Base-by-base conservation (phyloP, 495 filamentous ascomycete genomes). In the Thermochaetoides thermophila region DNA sequence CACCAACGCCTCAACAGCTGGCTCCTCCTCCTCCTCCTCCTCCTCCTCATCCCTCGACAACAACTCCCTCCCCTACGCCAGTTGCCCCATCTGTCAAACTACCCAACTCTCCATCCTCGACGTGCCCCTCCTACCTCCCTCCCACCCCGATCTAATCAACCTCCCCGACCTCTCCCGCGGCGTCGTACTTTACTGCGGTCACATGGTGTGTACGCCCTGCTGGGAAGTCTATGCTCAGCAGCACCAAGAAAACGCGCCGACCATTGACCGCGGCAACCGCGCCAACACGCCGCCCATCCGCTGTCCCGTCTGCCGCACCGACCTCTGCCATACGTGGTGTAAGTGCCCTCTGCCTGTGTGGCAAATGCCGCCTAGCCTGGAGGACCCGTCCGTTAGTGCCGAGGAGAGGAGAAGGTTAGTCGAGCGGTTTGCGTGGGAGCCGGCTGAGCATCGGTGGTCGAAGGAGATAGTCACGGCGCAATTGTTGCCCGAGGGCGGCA, bases 171-270 rank as follows among this genome's bases (percentile, higher is more conserved):
- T 34, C 14, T 10, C 13, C 6, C 21, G 3, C 12, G 22, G 31
- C 8, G n/a, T 6, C 2, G 7, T 34, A 3, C 22, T 34, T 11
- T 11, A 12, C 8, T 34, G 31, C 15, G 31, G 31, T 8, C 31
- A 34, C 22, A 34, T 34, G 31, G 13, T 34, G 14, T 34, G 31
- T 17, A 17, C 4, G 15, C 31, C 31, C 1, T 34, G 31, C 22
- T 34, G 31, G 31, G 22, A 4, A 14, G 1, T 2, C 2, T 1
- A 15, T 1, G 19, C 10, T 12, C 3, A 6, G 18, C 0, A 15
- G 3, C 30, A 32, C 29, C n/a, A n/a, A n/a, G n/a, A n/a, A n/a
- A n/a, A n/a, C n/a, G n/a, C n/a, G n/a, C n/a, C n/a, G n/a, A n/a
- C n/a, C n/a, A n/a, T n/a, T n/a, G n/a, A n/a, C n/a, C n/a, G n/a